Base-by-base conservation (phyloP, 768 basidiomycete species). In the button mushroom (Agaricus bisporus) region DNA sequence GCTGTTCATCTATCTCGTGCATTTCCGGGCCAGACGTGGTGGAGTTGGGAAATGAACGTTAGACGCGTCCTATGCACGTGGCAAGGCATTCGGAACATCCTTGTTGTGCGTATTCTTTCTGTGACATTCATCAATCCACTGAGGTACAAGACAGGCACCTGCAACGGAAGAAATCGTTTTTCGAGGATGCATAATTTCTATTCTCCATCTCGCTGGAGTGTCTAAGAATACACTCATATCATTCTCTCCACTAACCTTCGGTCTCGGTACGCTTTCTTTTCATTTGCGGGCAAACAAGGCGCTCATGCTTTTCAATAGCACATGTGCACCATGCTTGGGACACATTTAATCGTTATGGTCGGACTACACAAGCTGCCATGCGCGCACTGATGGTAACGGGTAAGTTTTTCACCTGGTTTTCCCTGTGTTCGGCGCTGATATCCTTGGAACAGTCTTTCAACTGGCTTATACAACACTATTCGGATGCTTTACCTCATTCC, bases 301-400 rank as follows among this genome's bases (percentile, higher is more conserved):
- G 14, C 5, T 2, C 15, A 26, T 25, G 47, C 48, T 29, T 11
- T 10, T 11, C 32, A n/a, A 17, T 59, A 93, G 95, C 97, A 1
- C 97, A 99, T 64, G 70, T 84, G 0, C 97, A 99, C 61, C 97
- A 98, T 61, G 92, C 86, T 12, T 90, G 83, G 80, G 97, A 98
- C 55, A 80, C 75, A 0, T 99, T 82, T 65, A 81, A 84, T 55
- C 80, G 80, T 12, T 80, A 81, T 54, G 95, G 95, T 0, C 71
- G 85, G 29, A 91, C 79, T 1, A 45, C 56, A 8, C 64, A 66
- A n/a, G 93, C 94, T 0, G 70, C 85, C 2, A 73, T 82, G 52
- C 77, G 71, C 12, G 91, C 95, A 0, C 53, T 78, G 11, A 57
- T 86, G 15, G 69, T 71, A 32, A 77, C 72, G 39, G 50, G 91